Evolutionary conservation across 768 basidiomycete species (phyloP), one percentile per base, ranked within the genome.

Genomic region (Sarcodon aspratus): DNA sequence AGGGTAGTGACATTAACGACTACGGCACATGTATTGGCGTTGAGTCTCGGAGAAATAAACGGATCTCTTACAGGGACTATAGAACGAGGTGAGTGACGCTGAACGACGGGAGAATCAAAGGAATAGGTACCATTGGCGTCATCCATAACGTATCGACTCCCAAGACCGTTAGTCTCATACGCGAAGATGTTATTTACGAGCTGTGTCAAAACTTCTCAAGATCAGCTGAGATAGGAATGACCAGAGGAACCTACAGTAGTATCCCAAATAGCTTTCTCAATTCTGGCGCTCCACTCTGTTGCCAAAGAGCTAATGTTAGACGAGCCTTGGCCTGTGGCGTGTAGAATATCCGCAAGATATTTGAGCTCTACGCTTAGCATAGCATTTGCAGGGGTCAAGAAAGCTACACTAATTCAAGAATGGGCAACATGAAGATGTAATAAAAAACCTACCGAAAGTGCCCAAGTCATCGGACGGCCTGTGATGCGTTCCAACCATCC

Each of bases 1-100:
- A 89, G 9, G 85, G 85, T 33, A 89, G 70, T 0, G 85, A 82
- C 18, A 89, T 64, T n/a, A 88, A 67, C 0, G 85, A 85, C 84
- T 87, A 53, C 1, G 7, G 5, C 2, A 27, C 21, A 27, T 27
- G 21, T 27, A 5, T 27, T 13, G 13, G 9, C 13, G 13, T 42
- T 42, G 40, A 42, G 13, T 13, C 13, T 13, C 9, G 8, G 27
- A 42, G 5, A 27, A 17, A 8, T 8, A 42, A 13, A 27, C 15
- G 40, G 11, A 17, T 37, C 44, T 17, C 12, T 38, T 10, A 13
- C 9, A 21, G 18, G 35, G 40, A 40, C 21, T 27, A 27, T 2
- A 27, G 21, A 5, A 27, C 21, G 21, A 27, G n/a, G 21, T 27
- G 21, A 27, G 21, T 27, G 21, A 27, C 21, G 21, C 21, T 27